phyloP scores from a whole-genome alignment of 164 flowering plant species.

The Sedum album region DNA sequence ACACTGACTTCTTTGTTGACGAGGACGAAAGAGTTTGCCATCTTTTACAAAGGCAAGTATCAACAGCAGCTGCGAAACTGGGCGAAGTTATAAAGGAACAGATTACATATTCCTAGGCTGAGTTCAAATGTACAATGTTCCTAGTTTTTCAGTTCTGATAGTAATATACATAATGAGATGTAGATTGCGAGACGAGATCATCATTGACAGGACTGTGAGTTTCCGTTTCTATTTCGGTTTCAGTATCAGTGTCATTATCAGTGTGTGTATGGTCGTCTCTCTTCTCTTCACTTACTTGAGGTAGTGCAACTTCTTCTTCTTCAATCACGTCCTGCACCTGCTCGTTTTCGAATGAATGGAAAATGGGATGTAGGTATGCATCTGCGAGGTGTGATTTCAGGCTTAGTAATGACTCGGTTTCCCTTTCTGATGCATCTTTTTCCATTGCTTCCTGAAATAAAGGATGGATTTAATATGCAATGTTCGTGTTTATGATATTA shows the following conservation, averaged over 20 bases:
- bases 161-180: conserved; percentile 28
- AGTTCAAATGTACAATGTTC: too few relatives aligned
- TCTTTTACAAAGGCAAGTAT: too few relatives aligned
- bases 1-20: too few relatives aligned
- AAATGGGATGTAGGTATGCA: conserved; percentile 93
- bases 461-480: not conserved
- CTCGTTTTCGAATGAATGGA: conserved; percentile 44
- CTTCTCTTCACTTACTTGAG: conserved; percentile 58
- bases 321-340: not conserved
- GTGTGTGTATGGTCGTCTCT: conserved; percentile 17
- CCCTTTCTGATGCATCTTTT: conserved; percentile 57
- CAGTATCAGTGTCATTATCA: too few relatives aligned
- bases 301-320: conserved; percentile 37
- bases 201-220: conserved; percentile 18
- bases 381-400: conserved; percentile 68
- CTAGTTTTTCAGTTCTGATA: not conserved
- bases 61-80: too few relatives aligned
- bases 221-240: too few relatives aligned
- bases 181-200: conserved; percentile 46
- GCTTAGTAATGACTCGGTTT: conserved; percentile 49
- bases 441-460: conserved; percentile 81
- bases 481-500: too few relatives aligned
- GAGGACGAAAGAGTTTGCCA: too few relatives aligned
- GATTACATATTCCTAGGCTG: too few relatives aligned
- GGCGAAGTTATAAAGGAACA: too few relatives aligned